Base-by-base conservation (phyloP, 1,284 basidiomycete species). In the Trichosporon sp. region DNA sequence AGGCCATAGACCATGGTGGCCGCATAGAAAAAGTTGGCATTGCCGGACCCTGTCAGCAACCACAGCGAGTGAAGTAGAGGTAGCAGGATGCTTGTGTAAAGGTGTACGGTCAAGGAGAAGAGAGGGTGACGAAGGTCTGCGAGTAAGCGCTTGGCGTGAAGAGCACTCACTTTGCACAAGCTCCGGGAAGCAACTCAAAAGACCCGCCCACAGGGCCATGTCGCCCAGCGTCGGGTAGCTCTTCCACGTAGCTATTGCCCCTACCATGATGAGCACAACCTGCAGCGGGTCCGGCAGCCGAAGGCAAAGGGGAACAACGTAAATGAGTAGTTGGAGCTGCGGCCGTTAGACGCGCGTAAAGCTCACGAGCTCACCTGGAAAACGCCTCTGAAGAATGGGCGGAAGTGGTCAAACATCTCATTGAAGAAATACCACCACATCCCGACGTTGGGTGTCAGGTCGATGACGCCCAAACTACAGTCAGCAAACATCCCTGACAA, bases 401-500 rank as follows among this genome's bases (percentile, higher is more conserved):
- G 87, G 86, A 98, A 99, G 83, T 99, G 93, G 79, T 98, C 95
- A 78, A 99, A 99, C 91, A 98, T 98, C 82, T 99, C 96, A 12
- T 95, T 98, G 85, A 98, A 98, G 85, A 98, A 98, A 85, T 99
- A 99, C 97, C 97, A 99, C 91, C 93, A 95, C 48, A 98, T 85
- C 2, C 96, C 96, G 7, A 93, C 90, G 78, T 96, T 98, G 0
- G 97, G 97, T 4, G 93, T 94, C 69, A 98, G 84, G 80, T 96
- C 94, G 2, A 91, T 91, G 6, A 95, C 88, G 4, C 87, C 88
- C 26, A 92, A 76, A 56, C 91, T 93, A 74, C 19, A 32, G 46
- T 69, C 3, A 63, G 46, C 12, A n/a, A n/a, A n/a, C n/a, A n/a
- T n/a, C n/a, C n/a, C 6, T 10, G 16, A 4, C 6, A 31, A n/a